A percentile compares a stretch with the other conserved stretches of the same genome.
phyloP scores from a whole-genome alignment of 495 filamentous ascomycete genomes.

The Penicillium pulvis region DNA sequence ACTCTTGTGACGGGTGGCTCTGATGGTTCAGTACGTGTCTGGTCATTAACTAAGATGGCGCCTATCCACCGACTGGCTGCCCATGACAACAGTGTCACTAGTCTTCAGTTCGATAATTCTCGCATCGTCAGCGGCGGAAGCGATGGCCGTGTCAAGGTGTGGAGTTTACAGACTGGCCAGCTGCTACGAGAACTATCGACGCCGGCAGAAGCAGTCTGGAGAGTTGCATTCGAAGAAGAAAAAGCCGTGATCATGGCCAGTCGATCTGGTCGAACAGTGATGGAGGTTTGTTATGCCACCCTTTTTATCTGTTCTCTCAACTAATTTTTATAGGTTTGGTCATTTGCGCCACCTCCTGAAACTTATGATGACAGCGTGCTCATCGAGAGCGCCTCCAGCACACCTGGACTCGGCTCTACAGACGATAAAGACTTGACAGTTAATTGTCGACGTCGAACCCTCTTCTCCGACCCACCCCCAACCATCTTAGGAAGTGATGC shows the following conservation, averaged over 20 bases:
- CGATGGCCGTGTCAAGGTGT: slow-evolving; percentile 95
- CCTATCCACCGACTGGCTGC: slow-evolving; percentile 93
- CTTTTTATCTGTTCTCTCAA: background rate
- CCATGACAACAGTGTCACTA: slow-evolving; percentile 98
- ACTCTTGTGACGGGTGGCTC: slow-evolving; percentile 95
- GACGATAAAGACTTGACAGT: slow-evolving; percentile 23
- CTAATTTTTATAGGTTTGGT: slow-evolving; percentile 69
- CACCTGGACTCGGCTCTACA: slow-evolving; percentile 31
- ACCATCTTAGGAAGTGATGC: slow-evolving; percentile 30
- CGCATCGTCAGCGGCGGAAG: slow-evolving; percentile 93
- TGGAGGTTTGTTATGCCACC: slow-evolving; percentile 70
- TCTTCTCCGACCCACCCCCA: slow-evolving; percentile 40
- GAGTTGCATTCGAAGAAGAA: slow-evolving; percentile 97
- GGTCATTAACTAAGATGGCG: slow-evolving; percentile 85
- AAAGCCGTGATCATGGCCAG: slow-evolving; percentile 96
- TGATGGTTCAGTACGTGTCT: slow-evolving; percentile 92
- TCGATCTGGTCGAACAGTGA: slow-evolving; percentile 79
- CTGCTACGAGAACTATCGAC: slow-evolving; percentile 88
- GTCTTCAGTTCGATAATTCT: slow-evolving; percentile 92
- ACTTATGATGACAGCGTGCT: slow-evolving; percentile 45
- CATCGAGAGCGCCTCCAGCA: slow-evolving; percentile 43
- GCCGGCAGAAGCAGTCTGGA: slow-evolving; percentile 93
- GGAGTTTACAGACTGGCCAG: slow-evolving; percentile 88
- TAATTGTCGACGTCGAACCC: slow-evolving; percentile 22
- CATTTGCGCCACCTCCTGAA: slow-evolving; percentile 78